Evolutionary conservation across 1,284 basidiomycete genomes (phyloP).

Genomic region (Tilletia indica): DNA sequence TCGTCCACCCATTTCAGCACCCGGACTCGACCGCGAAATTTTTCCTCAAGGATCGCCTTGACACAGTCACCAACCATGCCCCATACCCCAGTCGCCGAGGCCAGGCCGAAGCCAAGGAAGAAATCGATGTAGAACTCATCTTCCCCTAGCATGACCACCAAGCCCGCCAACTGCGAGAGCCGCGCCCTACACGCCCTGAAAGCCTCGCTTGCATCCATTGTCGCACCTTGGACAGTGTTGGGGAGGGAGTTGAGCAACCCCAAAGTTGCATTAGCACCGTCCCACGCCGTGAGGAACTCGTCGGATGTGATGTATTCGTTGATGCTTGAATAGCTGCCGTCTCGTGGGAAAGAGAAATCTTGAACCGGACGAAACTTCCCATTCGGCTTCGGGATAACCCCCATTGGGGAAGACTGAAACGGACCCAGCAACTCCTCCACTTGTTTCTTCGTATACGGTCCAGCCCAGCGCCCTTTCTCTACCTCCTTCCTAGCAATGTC

Average conservation of each 20-base stretch:
- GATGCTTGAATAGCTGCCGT: not conserved
- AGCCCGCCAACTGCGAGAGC: not conserved
- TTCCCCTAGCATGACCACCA: not conserved
- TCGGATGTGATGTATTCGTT: not conserved
- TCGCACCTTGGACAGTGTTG: not conserved
- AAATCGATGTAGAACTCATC: not conserved
- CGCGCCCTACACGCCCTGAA: too few relatives aligned
- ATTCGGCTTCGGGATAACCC: not conserved
- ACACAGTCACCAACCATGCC: not conserved
- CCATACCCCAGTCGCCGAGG: slow-evolving; percentile 4
- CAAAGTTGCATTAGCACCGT: not conserved
- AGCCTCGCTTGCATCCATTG: not conserved
- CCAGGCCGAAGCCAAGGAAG: not conserved
- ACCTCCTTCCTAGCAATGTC: not conserved
- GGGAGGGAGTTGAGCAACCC: too few relatives aligned
- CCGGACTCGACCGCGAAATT: too few relatives aligned
- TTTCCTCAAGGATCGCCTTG: not conserved
- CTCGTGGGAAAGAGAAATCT: slow-evolving; percentile 5
- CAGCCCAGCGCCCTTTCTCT: not conserved
- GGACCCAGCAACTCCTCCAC: not conserved
- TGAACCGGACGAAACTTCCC: not conserved
- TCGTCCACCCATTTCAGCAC: slow-evolving; percentile 12
- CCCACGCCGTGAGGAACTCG: not conserved
- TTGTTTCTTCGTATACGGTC: not conserved
- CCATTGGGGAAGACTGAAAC: not conserved